Percentiles rank a stretch among this genome's conserved stretches.
phyloP scores from a whole-genome alignment of 163 green algal species.

The Scenedesmus sp. region DNA sequence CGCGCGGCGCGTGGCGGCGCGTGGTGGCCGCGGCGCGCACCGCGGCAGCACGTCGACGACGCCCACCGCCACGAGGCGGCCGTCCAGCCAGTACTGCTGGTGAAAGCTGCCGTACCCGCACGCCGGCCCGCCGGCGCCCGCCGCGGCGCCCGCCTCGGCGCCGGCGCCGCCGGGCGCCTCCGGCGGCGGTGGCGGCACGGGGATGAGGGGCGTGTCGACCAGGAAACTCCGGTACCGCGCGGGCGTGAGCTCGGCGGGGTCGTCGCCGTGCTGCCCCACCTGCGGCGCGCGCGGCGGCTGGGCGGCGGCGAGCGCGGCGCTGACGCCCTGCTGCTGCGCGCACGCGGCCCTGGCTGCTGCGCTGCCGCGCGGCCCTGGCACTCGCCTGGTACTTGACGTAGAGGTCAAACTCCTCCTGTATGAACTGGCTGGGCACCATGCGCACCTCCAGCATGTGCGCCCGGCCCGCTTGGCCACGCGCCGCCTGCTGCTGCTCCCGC shows the following conservation, averaged over 20 bases:
- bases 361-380: too few relatives aligned
- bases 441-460: not conserved
- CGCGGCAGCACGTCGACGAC: slow-evolving; percentile 91
- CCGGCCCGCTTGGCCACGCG: not conserved
- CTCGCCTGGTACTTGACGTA: slow-evolving; percentile 57
- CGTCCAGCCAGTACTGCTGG: slow-evolving; percentile 95
- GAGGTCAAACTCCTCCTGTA: slow-evolving; percentile 81
- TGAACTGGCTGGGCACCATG: slow-evolving; percentile 57
- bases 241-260: slow-evolving; percentile 44
- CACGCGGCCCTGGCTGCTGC: too few relatives aligned
- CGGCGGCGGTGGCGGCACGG: slow-evolving; percentile 16
- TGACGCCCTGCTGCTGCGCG: too few relatives aligned
- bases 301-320: too few relatives aligned
- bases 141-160: not conserved
- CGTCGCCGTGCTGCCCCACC: slow-evolving; percentile 61
- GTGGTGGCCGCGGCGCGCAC: too few relatives aligned
- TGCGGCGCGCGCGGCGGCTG: too few relatives aligned
- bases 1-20: too few relatives aligned
- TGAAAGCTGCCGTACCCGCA: slow-evolving; percentile 90
- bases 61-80: slow-evolving; percentile 89
- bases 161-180: too few relatives aligned
- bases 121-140: slow-evolving; percentile 20
- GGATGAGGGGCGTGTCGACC: slow-evolving; percentile 77
- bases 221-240: slow-evolving; percentile 78
- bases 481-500: slow-evolving; percentile 8